phyloP scores from a whole-genome alignment of 1,139 yeast species.

The Candida labiduridarum region DNA sequence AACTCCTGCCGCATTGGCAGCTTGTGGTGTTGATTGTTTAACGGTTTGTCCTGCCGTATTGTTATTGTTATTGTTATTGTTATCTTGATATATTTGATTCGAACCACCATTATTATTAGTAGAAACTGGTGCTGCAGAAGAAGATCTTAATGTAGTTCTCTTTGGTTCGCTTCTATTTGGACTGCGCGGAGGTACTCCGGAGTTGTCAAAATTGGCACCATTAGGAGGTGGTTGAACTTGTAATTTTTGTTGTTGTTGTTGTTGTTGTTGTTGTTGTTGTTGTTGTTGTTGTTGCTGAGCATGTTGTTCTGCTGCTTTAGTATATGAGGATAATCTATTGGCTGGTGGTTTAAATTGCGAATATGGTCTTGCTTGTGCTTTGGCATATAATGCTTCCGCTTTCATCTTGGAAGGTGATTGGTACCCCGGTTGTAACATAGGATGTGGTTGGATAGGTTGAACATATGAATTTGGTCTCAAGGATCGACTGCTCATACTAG shows the following conservation, averaged over 20 bases:
- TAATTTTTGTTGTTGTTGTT: not conserved
- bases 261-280: not conserved
- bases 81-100: not conserved
- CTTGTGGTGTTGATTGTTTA: not conserved
- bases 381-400: constrained; percentile 54
- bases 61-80: not conserved
- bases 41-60: not conserved
- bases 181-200: constrained; percentile 25
- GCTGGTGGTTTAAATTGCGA: constrained; percentile 40
- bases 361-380: constrained; percentile 46
- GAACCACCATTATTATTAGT: constrained; percentile 1
- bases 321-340: constrained; percentile 56
- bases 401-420: constrained; percentile 45
- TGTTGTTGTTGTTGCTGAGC: not conserved
- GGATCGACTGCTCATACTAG: constrained; percentile 35
- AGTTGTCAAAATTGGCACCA: constrained; percentile 39
- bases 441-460: constrained; percentile 48
- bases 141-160: constrained; percentile 15
- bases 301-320: constrained; percentile 30
- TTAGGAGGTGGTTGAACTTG: constrained; percentile 24
- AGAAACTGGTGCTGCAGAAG: constrained; percentile 8
- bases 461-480: constrained; percentile 39
- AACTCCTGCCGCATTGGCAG: not conserved
- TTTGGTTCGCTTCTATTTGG: constrained; percentile 8
- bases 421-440: constrained; percentile 41